Base-by-base conservation (phyloP, 768 basidiomycete genomes). In the Boletus sp. region DNA sequence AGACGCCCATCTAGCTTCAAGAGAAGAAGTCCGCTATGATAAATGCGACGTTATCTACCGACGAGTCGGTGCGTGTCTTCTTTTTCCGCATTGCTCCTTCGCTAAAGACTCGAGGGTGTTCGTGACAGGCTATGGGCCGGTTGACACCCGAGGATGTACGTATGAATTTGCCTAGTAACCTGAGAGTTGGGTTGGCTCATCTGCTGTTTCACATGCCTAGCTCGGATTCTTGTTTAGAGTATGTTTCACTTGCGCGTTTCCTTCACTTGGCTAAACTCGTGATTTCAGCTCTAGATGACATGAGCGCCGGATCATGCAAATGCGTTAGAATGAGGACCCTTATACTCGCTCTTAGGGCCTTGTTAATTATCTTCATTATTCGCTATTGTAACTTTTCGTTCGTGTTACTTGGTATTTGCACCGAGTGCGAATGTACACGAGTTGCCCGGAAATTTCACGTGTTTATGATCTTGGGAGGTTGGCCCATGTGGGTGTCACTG, bases 11-110 rank as follows among this genome's bases (percentile, higher is more conserved):
- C 30, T 56, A 89, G 84, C 76, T 96, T n/a, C 94, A 98, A 74
- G 94, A 97, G 73, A 97, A 98, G 78, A 99, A 99, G 71, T 83
- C 87, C 39, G 94, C 93, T 0, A 96, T 97, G 94, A 85, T 95
- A 4, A 88, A 92, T 66, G 92, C 92, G 15, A 92, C 93, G 0
- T 72, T 93, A 18, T 91, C 90, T 4, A 73, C 87, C 4, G 92
- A 93, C 66, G 90, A 91, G 60, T 88, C 86, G 45, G 89, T 87
- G 65, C 14, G 85, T 73, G 45, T 33, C 11, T 45, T 28, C 10
- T 12, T 53, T 50, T 50, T 29, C 20, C 4, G 15, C 8, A 33
- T 54, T 47, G 39, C 50, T 54, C 44, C 62, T 20, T 59, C 36
- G 61, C 52, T 20, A 51, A 69, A 18, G 50, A 44, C 14, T 52